A percentile compares a stretch with the other conserved stretches of the same genome.
phyloP scores from a whole-genome alignment of 176 grass and related monocot species.

The Triticum timopheevii region DNA sequence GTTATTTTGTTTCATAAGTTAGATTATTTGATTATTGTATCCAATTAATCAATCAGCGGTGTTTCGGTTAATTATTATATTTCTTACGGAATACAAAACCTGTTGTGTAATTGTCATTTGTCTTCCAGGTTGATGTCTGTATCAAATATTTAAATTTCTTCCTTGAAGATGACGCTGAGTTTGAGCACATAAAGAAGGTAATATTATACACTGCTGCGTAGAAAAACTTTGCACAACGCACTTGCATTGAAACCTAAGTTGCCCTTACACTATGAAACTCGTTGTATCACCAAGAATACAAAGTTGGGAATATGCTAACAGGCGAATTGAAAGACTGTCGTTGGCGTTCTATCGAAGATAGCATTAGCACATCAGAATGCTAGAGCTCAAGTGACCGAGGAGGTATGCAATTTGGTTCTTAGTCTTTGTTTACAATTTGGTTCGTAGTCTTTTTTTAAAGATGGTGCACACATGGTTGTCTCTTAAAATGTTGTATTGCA shows the following conservation, averaged over 20 bases:
- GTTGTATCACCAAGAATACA: constrained; percentile 60
- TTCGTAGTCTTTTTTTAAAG: background rate
- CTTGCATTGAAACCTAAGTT: constrained; percentile 8
- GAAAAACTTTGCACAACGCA: background rate
- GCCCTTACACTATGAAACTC: constrained; percentile 6
- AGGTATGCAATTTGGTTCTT: constrained; percentile 40
- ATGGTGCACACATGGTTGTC: background rate
- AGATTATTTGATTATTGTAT: background rate
- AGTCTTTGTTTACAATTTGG: too few relatives aligned
- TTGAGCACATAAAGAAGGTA: constrained; percentile 78
- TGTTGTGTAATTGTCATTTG: constrained; percentile 5
- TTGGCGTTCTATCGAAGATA: constrained; percentile 51
- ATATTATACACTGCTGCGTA: background rate
- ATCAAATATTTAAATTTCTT: constrained; percentile 93
- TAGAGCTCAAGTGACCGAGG: constrained; percentile 57
- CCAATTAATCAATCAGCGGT: background rate
- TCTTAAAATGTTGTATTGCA: background rate
- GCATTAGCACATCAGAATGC: constrained; percentile 59
- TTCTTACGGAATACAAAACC: background rate
- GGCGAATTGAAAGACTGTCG: constrained; percentile 67
- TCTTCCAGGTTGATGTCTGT: constrained; percentile 77
- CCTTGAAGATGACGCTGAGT: constrained; percentile 81
- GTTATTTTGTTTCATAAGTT: background rate
- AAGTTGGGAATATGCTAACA: constrained; percentile 65
- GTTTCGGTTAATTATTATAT: background rate